Evolutionary conservation across 768 basidiomycete species (phyloP), one percentile per base, ranked within the genome.

Genomic region (Leucocoprinus leucothites): DNA sequence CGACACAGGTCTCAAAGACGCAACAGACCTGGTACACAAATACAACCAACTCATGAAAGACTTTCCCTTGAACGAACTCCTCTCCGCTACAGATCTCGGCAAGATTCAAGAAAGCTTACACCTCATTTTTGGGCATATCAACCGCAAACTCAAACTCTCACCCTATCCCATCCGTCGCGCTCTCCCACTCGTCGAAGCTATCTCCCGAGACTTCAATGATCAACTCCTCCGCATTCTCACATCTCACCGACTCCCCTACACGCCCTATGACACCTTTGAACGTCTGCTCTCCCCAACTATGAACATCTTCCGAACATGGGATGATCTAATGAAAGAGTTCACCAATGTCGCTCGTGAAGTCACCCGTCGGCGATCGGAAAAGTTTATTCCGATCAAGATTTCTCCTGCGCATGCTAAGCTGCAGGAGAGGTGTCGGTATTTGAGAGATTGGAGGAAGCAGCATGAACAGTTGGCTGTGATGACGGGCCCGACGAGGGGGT

Each of bases 41-140:
- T 96, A 98, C 76, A 98, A 99, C 65, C 87, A 91, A 59, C 79
- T 98, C 54, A 98, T 99, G 97, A 97, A 96, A 72, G 97, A 99
- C 66, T 98, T 98, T 63, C 97, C 97, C 0, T 78, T 99, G 25
- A 97, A 99, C 67, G 96, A 98, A 65, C 84, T 98, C 18, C 81
- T 99, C 24, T 93, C 95, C 8, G 94, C 97, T 1, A 97, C 97
- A 1, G 97, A 98, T 69, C 82, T 98, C 1, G 89, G 91, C 68
- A 97, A 95, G 74, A 87, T 98, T 36, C 89, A 96, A 66, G 94
- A 97, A 69, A 86, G 91, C 3, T 76, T 98, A 11, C 71, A 81
- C 0, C 80, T 89, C 56, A 96, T 98, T 66, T 98, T 98, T 65
- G 82, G 82, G 0, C 97, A 99, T 67, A 82, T 98, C 67, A 97